Base-by-base conservation (phyloP, 345 rosid genomes). In the Nasturtium officinale region DNA sequence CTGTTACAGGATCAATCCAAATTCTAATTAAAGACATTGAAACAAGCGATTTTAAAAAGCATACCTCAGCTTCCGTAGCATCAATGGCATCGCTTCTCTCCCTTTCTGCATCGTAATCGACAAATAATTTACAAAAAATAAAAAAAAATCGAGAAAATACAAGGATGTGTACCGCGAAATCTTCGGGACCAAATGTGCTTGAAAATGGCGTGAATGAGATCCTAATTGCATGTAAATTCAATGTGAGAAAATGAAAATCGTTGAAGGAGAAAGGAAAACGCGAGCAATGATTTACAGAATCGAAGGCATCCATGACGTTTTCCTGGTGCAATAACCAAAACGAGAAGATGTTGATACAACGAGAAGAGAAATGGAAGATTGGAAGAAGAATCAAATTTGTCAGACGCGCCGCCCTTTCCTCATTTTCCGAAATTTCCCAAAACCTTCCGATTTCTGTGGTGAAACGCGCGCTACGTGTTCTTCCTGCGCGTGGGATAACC, bases 141-240 rank as follows among this genome's bases (percentile, higher is more conserved):
- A 77, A 65, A 18, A 48, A 9, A n/a, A 11, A 13, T 56, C n/a
- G 47, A 28, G 0, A n/a, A 35, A 4, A n/a, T n/a, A 63, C 40
- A n/a, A 32, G 18, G 10, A 35, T 21, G 2, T 69, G 58, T 72
- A 94, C 98, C 92, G 12, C 83, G 86, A 63, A 85, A 82, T 78
- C 81, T 80, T 73, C 79, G 85, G 57, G 81, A 67, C 96, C 97
- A 94, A 8, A 94, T 73, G 72, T 77, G 85, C 83, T 94, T 91
- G 90, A 89, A 91, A 65, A 94, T 89, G 74, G 96, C 87, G 67
- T 81, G 87, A 77, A 94, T 86, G 74, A 94, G 75, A 77, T 80
- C 95, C 98, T 94, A 69, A 30, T 76, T 8, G 46, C 50, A 70
- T 15, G 37, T 40, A 64, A 59, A 60, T 30, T 23, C 0, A 37